Percentiles rank a stretch among this genome's conserved stretches.
These are phyloP conservation scores for Phytophthora capsici DNA, from an alignment of 352 stramenopile genomes.

Conservation along the genomic window DNA sequence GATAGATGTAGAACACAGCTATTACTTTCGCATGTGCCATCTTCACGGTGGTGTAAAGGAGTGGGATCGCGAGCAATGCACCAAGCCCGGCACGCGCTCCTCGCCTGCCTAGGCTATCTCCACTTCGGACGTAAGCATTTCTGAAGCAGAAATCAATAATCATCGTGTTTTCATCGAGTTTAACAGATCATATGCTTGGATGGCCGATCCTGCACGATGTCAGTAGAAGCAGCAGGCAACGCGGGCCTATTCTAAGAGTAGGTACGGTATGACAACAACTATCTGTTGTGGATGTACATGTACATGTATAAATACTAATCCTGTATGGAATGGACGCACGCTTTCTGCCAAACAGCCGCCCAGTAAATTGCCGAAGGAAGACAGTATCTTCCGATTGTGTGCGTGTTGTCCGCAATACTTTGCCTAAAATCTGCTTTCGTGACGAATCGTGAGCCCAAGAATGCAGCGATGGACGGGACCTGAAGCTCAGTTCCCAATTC, in stretches of 20 bases:
- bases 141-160: not conserved
- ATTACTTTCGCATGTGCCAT: not conserved
- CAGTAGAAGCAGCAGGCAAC: constrained; percentile 15
- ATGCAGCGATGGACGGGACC: not conserved
- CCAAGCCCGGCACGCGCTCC: constrained; percentile 5
- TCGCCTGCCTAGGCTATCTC: not conserved
- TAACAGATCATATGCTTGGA: no score
- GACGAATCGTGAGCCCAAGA: not conserved
- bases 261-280: no score
- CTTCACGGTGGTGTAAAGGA: constrained; percentile 6
- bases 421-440: not conserved
- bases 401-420: not conserved
- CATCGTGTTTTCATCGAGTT: no score
- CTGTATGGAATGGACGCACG: no score
- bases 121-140: not conserved
- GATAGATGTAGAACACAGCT: no score
- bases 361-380: no score
- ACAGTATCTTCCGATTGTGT: no score
- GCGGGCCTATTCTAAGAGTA: not conserved
- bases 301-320: no score
- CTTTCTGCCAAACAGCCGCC: no score
- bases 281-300: no score
- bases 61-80: not conserved
- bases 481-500: constrained; percentile 8
- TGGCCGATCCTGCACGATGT: constrained; percentile 5